Percentiles rank a stretch among this genome's conserved stretches.
phyloP scores from a whole-genome alignment of 805 yeast genomes.

The Ogataea nitratoaversa region DNA sequence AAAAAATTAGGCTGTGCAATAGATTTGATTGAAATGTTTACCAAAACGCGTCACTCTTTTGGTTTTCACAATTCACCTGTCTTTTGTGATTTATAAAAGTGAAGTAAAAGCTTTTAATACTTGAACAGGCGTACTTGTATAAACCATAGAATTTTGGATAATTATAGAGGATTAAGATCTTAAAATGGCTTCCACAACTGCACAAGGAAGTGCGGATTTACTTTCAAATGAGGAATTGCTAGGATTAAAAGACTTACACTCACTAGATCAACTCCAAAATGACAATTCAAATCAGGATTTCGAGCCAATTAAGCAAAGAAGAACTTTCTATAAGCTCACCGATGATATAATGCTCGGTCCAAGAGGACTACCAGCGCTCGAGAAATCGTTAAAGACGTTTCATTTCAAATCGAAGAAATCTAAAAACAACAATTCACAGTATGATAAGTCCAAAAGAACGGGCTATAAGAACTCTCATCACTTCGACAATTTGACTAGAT shows the following conservation, averaged over 20 bases:
- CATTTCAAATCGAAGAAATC: constrained; percentile 28
- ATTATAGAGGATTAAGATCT: neutral
- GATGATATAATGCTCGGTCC: constrained; percentile 46
- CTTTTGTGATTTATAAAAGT: too few species aligned
- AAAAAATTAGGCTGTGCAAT: too few species aligned
- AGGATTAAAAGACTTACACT: constrained; percentile 21
- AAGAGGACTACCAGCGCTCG: constrained; percentile 56
- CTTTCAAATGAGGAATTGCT: constrained; percentile 27
- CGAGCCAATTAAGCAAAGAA: constrained; percentile 17
- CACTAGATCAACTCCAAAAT: neutral
- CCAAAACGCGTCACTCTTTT: too few species aligned
- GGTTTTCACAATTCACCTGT: too few species aligned
- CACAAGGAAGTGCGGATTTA: constrained; percentile 12
- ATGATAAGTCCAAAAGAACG: constrained; percentile 11
- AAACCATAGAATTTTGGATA: too few species aligned
- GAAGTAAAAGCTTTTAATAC: too few species aligned
- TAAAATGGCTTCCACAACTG: neutral
- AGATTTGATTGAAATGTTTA: too few species aligned
- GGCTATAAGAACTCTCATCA: constrained; percentile 37
- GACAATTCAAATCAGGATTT: neutral
- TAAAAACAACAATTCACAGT: constrained; percentile 23
- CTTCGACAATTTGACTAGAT: constrained; percentile 42
- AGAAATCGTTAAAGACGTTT: constrained; percentile 32
- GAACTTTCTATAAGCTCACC: constrained; percentile 43
- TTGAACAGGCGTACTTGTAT: neutral